Percentiles rank a stretch among this genome's conserved stretches.
Evolutionary conservation across 345 rosid genomes (phyloP).

Genomic region (Populus nigra): DNA sequence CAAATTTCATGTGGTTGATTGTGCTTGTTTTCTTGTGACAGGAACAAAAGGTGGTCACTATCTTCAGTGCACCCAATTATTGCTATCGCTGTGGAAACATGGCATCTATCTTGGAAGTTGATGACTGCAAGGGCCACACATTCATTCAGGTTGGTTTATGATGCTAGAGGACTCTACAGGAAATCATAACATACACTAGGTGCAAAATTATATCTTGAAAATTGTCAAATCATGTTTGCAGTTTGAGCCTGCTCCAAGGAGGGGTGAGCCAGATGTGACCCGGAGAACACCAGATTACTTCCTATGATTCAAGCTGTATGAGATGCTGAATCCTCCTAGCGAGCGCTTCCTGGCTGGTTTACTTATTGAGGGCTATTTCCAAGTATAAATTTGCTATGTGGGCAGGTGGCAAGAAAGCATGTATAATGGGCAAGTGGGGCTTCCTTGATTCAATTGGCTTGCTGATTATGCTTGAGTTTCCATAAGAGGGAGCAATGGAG

Average conservation of each 20-base stretch:
- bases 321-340: not conserved
- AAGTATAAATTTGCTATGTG: conserved; percentile 6
- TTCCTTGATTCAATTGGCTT: conserved; percentile 15
- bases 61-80: conserved; percentile 94
- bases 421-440: conserved; percentile 18
- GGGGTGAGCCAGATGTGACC: conserved; percentile 97
- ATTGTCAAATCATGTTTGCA: conserved; percentile 25
- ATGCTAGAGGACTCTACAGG: not conserved
- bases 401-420: conserved; percentile 14
- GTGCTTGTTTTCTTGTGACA: conserved; percentile 27
- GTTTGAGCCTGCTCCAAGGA: conserved; percentile 98
- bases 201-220: not conserved
- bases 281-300: conserved; percentile 97
- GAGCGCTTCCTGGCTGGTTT: conserved; percentile 15
- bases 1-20: conserved; percentile 1
- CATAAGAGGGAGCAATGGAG: conserved; percentile 19
- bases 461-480: conserved; percentile 13
- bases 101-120: conserved; percentile 94
- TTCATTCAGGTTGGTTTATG: conserved; percentile 75
- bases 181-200: not conserved
- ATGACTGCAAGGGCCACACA: conserved; percentile 89
- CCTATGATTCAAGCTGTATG: conserved; percentile 20
- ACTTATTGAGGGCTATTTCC: conserved; percentile 16
- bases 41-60: conserved; percentile 97
- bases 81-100: conserved; percentile 98